A percentile compares a stretch with the other conserved stretches of the same genome.
Conservation (phyloP, 495 filamentous ascomycete genomes). For the Ramalina intermedia region DNA sequence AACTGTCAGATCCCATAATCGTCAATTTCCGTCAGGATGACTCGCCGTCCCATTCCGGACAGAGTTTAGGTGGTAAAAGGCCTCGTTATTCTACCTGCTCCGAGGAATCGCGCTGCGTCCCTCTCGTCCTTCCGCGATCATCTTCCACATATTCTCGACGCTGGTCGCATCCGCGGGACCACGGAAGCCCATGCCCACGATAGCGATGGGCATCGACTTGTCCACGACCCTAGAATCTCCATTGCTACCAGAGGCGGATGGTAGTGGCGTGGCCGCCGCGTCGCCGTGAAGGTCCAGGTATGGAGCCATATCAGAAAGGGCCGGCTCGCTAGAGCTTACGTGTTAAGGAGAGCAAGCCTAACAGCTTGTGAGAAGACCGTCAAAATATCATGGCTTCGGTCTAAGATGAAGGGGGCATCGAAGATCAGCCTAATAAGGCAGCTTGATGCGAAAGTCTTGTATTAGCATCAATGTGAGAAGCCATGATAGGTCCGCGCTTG, state of each 20-base stretch:
- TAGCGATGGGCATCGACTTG: constrained; percentile 31
- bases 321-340: background rate
- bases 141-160: constrained; percentile 37
- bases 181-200: constrained; percentile 42
- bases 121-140: constrained; percentile 20
- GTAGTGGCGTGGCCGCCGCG: background rate
- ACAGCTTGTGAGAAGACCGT: no score
- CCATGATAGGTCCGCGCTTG: no score
- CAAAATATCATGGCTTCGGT: no score
- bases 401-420: no score
- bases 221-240: constrained; percentile 3
- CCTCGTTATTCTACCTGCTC: constrained; percentile 12
- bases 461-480: no score
- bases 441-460: no score
- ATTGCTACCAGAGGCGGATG: background rate
- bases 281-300: background rate
- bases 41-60: constrained; percentile 2
- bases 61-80: constrained; percentile 15
- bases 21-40: constrained; percentile 13
- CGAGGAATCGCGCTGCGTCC: constrained; percentile 6
- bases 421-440: no score
- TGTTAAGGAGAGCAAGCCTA: no score
- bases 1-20: constrained; percentile 24
- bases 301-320: background rate
- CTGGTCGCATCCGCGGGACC: constrained; percentile 35